Base-by-base conservation (phyloP, 352 stramenopile genomes). In the Phytophthora meadii region DNA sequence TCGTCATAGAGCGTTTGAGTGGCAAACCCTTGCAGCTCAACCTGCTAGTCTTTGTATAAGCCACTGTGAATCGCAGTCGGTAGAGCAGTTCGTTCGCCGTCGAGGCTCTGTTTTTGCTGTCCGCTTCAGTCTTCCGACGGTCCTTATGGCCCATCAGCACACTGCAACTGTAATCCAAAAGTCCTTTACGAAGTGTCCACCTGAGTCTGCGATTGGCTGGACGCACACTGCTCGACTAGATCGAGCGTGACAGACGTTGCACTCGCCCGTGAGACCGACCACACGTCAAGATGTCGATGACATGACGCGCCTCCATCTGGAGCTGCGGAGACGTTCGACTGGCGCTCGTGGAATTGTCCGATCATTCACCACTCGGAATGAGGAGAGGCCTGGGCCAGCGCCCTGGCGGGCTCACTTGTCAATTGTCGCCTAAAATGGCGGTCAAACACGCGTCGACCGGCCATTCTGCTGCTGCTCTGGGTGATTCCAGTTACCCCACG, bases 181-280 rank as follows among this genome's bases (percentile, higher is more conserved):
- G 47, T 52, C 46, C 47, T 65, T 37, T 58, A 58, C 46, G 41
- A 22, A 39, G 28, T 41, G 55, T 63, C 55, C 55, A 32, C 22
- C 27, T 49, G 14, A 37, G 12, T 50, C 39, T 34, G 17, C 6
- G 37, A 65, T 65, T 65, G 57, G 48, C 7, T 1, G 17, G 12
- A 27, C 45, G n/a, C 56, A 57, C 46, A n/a, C 28, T 65, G 57
- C 12, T 47, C 57, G 57, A 65, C 57, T 65, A 65, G 37, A 42
- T 42, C 37, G 37, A 42, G 37, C 37, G 40, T 65, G 47, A 59
- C 48, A 41, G 54, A 41, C 22, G 57, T 65, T 40, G 57, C 39
- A 59, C 57, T 54, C 15, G 5, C 44, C 40, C 5, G 8, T 58
- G 47, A 59, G 57, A 64, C 44, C 48, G 47, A 52, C 15, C 57